phyloP scores from a whole-genome alignment of 805 yeast species.

The Kodamaea leandrae region DNA sequence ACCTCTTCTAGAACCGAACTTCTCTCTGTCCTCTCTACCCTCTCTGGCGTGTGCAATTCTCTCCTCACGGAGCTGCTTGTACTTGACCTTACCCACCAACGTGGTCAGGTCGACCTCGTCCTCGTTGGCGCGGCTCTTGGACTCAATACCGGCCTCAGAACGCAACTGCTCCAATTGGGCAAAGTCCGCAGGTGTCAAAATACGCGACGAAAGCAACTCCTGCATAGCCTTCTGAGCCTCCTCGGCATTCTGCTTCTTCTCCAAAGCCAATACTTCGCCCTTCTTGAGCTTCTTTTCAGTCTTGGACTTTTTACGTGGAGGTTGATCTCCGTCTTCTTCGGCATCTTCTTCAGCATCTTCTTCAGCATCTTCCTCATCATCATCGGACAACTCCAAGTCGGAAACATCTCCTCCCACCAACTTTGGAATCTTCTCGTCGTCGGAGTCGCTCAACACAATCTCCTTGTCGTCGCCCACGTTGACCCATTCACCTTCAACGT shows the following conservation, averaged over 20 bases:
- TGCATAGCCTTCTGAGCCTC: slow-evolving; percentile 37
- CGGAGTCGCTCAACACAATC: slow-evolving; percentile 51
- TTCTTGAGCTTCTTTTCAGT: slow-evolving; percentile 26
- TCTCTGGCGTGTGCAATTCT: slow-evolving; percentile 82
- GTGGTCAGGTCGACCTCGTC: slow-evolving; percentile 79
- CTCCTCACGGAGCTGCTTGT: slow-evolving; percentile 87
- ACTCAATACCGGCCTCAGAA: slow-evolving; percentile 78
- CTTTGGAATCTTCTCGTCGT: slow-evolving; percentile 35
- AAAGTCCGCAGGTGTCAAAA: slow-evolving; percentile 96
- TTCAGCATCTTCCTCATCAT: slow-evolving; percentile 23
- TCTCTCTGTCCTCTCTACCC: slow-evolving; percentile 91
- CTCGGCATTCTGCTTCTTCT: slow-evolving; percentile 22
- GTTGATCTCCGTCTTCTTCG: slow-evolving; percentile 23
- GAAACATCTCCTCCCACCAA: slow-evolving; percentile 5
- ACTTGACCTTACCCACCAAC: slow-evolving; percentile 74
- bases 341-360: slow-evolving; percentile 27
- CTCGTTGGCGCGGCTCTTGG: slow-evolving; percentile 72
- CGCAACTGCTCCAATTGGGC: slow-evolving; percentile 90
- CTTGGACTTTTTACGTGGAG: slow-evolving; percentile 7
- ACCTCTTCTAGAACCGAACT: slow-evolving; percentile 85
- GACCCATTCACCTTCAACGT: slow-evolving; percentile 89
- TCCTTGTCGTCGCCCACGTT: slow-evolving; percentile 81
- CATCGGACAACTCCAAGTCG: slow-evolving; percentile 6
- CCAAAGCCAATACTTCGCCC: slow-evolving; percentile 16
- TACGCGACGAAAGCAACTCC: slow-evolving; percentile 66